Conservation (phyloP, 2,329 filamentous ascomycete genomes). For the Curvularia verruculosa region DNA sequence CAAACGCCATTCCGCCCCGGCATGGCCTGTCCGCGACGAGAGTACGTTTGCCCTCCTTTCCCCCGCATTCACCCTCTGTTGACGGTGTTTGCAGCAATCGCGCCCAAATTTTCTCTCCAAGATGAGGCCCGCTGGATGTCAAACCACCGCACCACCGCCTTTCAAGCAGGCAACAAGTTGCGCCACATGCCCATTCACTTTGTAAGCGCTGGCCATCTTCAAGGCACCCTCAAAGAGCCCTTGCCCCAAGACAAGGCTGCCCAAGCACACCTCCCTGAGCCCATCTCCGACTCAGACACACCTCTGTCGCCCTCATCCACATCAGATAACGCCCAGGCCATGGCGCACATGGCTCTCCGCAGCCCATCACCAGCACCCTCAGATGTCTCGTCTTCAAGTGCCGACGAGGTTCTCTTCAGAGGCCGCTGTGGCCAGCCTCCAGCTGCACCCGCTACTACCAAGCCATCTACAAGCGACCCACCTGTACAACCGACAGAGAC, state of each 20-base stretch:
- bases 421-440: constrained; percentile 31
- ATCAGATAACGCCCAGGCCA: constrained; percentile 31
- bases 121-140: constrained; percentile 66
- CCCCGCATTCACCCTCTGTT: constrained; percentile 18
- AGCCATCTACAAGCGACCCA: neutral
- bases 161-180: constrained; percentile 57
- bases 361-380: constrained; percentile 45
- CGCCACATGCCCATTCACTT: constrained; percentile 64
- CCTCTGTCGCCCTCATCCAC: constrained; percentile 24
- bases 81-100: constrained; percentile 24
- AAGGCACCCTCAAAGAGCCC: constrained; percentile 46
- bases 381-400: constrained; percentile 27
- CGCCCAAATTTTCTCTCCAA: constrained; percentile 54
- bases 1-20: constrained; percentile 20
- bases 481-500: neutral
- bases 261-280: constrained; percentile 8
- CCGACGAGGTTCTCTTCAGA: constrained; percentile 67
- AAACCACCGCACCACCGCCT: constrained; percentile 53
- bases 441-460: constrained; percentile 4
- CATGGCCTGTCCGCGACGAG: constrained; percentile 23
- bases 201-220: constrained; percentile 62
- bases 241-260: constrained; percentile 17
- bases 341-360: constrained; percentile 45
- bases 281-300: constrained; percentile 18
- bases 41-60: constrained; percentile 25